phyloP scores from a whole-genome alignment of 805 yeast species.

The Nakazawaea pomicola region DNA sequence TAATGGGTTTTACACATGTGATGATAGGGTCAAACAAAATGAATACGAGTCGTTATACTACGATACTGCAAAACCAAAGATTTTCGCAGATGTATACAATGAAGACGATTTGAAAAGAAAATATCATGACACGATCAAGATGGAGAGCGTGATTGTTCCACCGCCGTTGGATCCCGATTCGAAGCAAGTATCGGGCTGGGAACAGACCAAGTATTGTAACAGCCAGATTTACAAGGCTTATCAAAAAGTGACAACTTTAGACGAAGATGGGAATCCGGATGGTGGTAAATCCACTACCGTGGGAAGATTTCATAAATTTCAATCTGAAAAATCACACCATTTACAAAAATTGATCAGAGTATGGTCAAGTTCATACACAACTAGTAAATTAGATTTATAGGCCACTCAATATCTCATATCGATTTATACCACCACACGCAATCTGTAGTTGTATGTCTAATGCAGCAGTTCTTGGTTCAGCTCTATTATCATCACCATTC shows the following conservation, averaged over 20 bases:
- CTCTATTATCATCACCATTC: background rate
- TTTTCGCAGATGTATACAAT: background rate
- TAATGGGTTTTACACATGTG: slow-evolving; percentile 6
- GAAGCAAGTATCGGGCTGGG: background rate
- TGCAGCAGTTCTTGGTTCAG: background rate
- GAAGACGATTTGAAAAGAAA: background rate
- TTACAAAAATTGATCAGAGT: background rate
- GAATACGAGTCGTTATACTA: background rate
- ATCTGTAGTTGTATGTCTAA: background rate
- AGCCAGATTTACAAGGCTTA: background rate
- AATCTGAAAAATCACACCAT: background rate
- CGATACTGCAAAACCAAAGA: slow-evolving; percentile 1
- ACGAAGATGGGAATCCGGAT: background rate
- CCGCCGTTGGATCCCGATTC: background rate
- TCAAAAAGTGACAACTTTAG: background rate
- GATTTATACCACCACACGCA: background rate
- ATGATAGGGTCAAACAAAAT: background rate
- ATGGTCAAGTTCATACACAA: background rate
- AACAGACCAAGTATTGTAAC: slow-evolving; percentile 4
- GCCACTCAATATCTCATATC: background rate
- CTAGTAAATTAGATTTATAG: background rate
- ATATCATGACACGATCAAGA: background rate
- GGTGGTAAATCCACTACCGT: no score
- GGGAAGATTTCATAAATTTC: slow-evolving; percentile 4
- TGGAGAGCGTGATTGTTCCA: slow-evolving; percentile 1